Percentiles rank a stretch among this genome's conserved stretches.
Evolutionary conservation across 441 rosid genomes (phyloP).

Genomic region (Macaranga tanarius): DNA sequence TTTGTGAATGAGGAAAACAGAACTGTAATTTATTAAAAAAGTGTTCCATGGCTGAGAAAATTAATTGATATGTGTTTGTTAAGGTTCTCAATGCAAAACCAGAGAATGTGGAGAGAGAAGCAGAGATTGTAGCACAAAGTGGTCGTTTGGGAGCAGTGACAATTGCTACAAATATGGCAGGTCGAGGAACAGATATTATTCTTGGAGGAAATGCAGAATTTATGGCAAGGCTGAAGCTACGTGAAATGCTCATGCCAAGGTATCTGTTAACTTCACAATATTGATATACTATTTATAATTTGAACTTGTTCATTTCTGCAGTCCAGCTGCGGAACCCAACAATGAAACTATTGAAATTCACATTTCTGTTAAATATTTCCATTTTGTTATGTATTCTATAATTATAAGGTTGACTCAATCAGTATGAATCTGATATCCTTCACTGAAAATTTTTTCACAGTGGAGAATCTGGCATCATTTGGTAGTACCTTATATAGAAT

Average conservation of each 20-base stretch:
- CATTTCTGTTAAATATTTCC: not conserved
- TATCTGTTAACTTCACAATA: constrained; percentile 30
- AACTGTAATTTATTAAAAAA: not conserved
- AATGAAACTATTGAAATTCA: not conserved
- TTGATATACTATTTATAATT: constrained; percentile 11
- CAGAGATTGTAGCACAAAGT: constrained; percentile 98
- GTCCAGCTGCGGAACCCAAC: not conserved
- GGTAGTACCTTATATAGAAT: not conserved
- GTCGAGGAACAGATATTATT: constrained; percentile 98
- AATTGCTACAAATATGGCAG: constrained; percentile 98
- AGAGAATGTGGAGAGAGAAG: constrained; percentile 99
- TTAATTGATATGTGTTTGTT: constrained; percentile 28
- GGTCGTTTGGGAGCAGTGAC: constrained; percentile 97
- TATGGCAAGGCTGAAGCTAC: constrained; percentile 97
- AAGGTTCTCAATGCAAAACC: constrained; percentile 99
- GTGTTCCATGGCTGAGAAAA: constrained; percentile 9
- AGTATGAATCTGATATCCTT: not conserved
- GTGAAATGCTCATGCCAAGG: constrained; percentile 99
- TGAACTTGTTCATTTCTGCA: not conserved
- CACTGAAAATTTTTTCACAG: not conserved
- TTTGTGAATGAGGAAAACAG: not conserved
- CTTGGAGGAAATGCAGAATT: constrained; percentile 98
- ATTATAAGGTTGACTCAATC: not conserved
- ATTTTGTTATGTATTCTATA: not conserved
- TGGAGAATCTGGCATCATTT: too few species aligned